phyloP scores from a whole-genome alignment of 2,329 filamentous ascomycete species.

The Esteya vermicola region DNA sequence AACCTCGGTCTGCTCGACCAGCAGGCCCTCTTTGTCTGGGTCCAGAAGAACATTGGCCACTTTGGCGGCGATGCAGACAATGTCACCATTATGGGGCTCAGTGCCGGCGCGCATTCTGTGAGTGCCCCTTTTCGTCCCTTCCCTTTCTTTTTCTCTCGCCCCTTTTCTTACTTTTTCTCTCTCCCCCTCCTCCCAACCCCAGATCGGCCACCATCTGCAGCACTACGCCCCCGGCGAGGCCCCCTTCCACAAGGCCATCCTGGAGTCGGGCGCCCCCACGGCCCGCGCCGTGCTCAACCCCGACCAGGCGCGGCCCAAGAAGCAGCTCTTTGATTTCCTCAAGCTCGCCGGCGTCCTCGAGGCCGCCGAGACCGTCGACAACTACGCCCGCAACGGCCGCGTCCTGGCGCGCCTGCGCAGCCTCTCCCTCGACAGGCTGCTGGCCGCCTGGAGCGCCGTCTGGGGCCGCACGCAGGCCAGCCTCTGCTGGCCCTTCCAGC shows the following conservation, averaged over 20 bases:
- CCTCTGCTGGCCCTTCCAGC: conserved; percentile 52
- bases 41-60: conserved; percentile 39
- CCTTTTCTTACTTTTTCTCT: conserved; percentile 5
- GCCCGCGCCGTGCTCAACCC: conserved; percentile 38
- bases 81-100: conserved; percentile 47
- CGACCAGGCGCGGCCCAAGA: conserved; percentile 40
- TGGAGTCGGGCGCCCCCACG: conserved; percentile 42
- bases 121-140: conserved; percentile 11
- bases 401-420: too few species aligned
- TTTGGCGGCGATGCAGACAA: conserved; percentile 46
- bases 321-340: conserved; percentile 42
- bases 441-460: conserved; percentile 26
- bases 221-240: conserved; percentile 23
- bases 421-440: conserved; percentile 23
- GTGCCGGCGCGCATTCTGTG: conserved; percentile 49
- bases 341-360: conserved; percentile 28
- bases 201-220: conserved; percentile 57
- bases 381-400: too few species aligned
- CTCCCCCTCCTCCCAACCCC: background rate
- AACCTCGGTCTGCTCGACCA: conserved; percentile 55
- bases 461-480: conserved; percentile 27
- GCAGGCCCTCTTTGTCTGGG: conserved; percentile 42
- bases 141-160: background rate
- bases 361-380: conserved; percentile 20
- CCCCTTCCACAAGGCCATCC: conserved; percentile 37